Conservation (phyloP, 225 moss, liverwort and hornwort genomes). For the Asterella californica region DNA sequence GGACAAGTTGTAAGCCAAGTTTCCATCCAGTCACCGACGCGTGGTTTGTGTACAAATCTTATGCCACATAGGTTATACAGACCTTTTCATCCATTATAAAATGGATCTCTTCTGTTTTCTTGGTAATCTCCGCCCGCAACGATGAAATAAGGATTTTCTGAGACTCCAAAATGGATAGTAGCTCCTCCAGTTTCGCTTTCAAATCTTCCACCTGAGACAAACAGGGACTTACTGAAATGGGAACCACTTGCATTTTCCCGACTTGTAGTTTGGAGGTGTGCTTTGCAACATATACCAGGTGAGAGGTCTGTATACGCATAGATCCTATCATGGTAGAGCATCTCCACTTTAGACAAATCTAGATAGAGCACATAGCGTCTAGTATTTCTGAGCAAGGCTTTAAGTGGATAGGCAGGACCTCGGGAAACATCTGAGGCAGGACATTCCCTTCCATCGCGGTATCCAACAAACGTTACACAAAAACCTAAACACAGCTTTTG, state of each 20-base stretch:
- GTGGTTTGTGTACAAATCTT: neutral
- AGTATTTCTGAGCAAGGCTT: neutral
- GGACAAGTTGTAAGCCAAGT: neutral
- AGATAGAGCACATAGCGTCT: neutral
- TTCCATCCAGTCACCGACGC: neutral
- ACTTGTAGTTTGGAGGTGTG: no score
- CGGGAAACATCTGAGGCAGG: no score
- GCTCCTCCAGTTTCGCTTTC: constrained; percentile 52
- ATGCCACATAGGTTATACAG: neutral
- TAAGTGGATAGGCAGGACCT: no score
- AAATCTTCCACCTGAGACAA: constrained; percentile 52
- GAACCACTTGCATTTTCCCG: no score
- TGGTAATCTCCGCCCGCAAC: constrained; percentile 48
- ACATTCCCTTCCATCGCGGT: no score
- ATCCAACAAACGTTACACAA: no score
- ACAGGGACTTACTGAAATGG: neutral
- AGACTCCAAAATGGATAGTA: constrained; percentile 43
- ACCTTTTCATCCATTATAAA: constrained; percentile 83
- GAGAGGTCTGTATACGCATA: no score
- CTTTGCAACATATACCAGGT: no score
- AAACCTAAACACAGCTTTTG: neutral
- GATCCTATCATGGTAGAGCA: neutral
- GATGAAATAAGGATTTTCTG: constrained; percentile 47
- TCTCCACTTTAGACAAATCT: neutral
- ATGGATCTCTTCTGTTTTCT: constrained; percentile 61